Evolutionary conservation across 805 yeast species (phyloP).

Genomic region (Wickerhamomyces strasburgensis): DNA sequence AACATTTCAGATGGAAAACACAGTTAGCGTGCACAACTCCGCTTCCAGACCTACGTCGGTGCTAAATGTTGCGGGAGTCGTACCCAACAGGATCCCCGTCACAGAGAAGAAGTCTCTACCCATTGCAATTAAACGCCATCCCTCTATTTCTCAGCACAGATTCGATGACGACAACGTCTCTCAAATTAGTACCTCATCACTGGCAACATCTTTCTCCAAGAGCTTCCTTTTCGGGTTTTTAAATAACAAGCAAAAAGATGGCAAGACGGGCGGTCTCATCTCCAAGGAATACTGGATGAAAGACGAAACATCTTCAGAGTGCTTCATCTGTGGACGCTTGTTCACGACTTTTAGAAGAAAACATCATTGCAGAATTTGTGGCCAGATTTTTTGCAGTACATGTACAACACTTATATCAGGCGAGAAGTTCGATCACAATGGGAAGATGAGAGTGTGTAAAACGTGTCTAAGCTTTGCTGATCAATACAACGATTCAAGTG

Average conservation of each 20-base stretch:
- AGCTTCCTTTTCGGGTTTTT: constrained; percentile 39
- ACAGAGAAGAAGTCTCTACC: constrained; percentile 13
- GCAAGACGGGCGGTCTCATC: constrained; percentile 23
- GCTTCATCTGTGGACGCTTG: constrained; percentile 74
- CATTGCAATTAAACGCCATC: constrained; percentile 16
- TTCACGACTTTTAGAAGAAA: constrained; percentile 85
- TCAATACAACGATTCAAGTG: constrained; percentile 70
- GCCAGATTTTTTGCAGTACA: constrained; percentile 84
- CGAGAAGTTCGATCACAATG: constrained; percentile 54
- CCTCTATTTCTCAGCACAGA: constrained; percentile 16
- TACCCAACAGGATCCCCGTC: constrained; percentile 11
- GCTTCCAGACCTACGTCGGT: constrained; percentile 21
- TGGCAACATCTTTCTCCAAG: constrained; percentile 38
- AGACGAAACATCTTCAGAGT: constrained; percentile 85
- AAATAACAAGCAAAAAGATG: constrained; percentile 27
- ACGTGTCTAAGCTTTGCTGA: constrained; percentile 62
- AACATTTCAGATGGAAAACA: constrained; percentile 16
- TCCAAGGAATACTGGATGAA: constrained; percentile 90
- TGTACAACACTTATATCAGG: constrained; percentile 76
- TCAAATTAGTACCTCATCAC: constrained; percentile 34
- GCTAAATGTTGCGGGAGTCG: constrained; percentile 9
- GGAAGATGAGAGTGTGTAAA: constrained; percentile 71
- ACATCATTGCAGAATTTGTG: constrained; percentile 95
- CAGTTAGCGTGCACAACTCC: constrained; percentile 15
- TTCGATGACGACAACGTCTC: constrained; percentile 32